Evolutionary conservation across 495 filamentous ascomycete genomes (phyloP).

Genomic region (Bombardia bombarda): DNA sequence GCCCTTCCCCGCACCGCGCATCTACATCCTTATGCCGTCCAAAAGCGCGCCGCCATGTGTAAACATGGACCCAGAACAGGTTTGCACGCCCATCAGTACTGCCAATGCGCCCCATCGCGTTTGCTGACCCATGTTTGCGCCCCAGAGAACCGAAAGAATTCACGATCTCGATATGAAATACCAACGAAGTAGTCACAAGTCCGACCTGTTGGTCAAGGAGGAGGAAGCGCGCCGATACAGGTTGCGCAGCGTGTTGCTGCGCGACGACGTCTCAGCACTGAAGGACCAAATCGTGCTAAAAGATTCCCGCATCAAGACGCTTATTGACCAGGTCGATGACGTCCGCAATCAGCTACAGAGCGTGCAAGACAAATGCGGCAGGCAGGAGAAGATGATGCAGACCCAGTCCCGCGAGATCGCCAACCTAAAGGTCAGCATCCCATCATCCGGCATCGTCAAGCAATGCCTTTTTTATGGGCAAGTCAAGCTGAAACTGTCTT

Average conservation of each 20-base stretch:
- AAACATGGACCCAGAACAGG: constrained; percentile 35
- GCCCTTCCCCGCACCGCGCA: no score
- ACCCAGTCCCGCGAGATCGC: constrained; percentile 55
- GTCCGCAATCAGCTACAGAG: constrained; percentile 49
- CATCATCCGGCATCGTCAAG: background rate
- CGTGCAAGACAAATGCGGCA: constrained; percentile 45
- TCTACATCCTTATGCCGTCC: constrained; percentile 18
- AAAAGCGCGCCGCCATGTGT: constrained; percentile 28
- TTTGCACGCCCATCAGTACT: constrained; percentile 7
- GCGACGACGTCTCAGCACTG: constrained; percentile 53
- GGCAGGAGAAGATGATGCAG: constrained; percentile 47
- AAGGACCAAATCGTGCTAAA: constrained; percentile 30
- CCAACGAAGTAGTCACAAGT: constrained; percentile 46
- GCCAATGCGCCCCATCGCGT: background rate
- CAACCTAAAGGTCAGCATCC: constrained; percentile 52
- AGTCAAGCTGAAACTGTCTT: background rate
- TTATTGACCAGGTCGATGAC: constrained; percentile 50
- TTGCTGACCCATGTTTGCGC: background rate
- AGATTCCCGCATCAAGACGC: constrained; percentile 51
- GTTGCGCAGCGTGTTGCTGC: constrained; percentile 57
- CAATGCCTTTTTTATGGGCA: constrained; percentile 3
- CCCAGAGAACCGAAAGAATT: constrained; percentile 26
- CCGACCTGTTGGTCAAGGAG: constrained; percentile 54
- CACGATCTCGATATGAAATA: constrained; percentile 59
- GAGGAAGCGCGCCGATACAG: constrained; percentile 59